Percentiles rank a stretch among this genome's conserved stretches.
Evolutionary conservation across 2,329 filamentous ascomycete genomes (phyloP).

Genomic region (Fusarium protoensiforme): DNA sequence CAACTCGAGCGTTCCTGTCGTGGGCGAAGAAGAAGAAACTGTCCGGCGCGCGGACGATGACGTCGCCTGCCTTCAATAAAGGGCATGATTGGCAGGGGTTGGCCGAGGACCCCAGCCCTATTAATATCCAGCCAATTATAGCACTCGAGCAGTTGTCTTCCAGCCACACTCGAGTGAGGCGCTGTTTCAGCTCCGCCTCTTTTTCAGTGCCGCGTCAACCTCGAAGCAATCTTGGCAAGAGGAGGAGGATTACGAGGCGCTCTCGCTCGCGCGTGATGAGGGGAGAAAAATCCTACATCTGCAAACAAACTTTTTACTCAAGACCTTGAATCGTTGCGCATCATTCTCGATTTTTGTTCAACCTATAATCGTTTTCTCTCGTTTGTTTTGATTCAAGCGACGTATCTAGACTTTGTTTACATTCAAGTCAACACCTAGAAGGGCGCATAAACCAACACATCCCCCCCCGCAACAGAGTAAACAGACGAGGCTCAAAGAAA

Average conservation of each 20-base stretch:
- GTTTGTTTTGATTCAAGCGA: background rate
- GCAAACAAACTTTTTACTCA: background rate
- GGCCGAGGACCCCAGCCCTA: conserved; percentile 28
- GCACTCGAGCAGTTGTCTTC: background rate
- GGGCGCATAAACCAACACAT: background rate
- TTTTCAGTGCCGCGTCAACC: conserved; percentile 43
- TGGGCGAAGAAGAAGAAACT: background rate
- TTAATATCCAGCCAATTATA: conserved; percentile 38
- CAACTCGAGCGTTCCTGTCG: background rate
- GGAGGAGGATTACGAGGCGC: conserved; percentile 36
- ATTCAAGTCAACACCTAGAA: background rate
- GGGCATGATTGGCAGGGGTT: conserved; percentile 36
- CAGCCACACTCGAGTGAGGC: conserved; percentile 42
- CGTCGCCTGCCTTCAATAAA: conserved; percentile 21
- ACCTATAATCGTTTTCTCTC: conserved; percentile 8
- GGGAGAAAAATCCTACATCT: background rate
- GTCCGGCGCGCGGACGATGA: conserved; percentile 19
- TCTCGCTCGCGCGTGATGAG: conserved; percentile 15
- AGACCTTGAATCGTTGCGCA: background rate
- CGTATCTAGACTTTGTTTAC: background rate
- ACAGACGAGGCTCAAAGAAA: background rate
- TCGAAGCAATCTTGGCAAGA: conserved; percentile 31
- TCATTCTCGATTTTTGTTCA: background rate
- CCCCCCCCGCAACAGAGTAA: background rate
- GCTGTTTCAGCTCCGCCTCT: conserved; percentile 45